Evolutionary conservation across 1,139 yeast genomes (phyloP).

Genomic region (Protomyces inundatus): DNA sequence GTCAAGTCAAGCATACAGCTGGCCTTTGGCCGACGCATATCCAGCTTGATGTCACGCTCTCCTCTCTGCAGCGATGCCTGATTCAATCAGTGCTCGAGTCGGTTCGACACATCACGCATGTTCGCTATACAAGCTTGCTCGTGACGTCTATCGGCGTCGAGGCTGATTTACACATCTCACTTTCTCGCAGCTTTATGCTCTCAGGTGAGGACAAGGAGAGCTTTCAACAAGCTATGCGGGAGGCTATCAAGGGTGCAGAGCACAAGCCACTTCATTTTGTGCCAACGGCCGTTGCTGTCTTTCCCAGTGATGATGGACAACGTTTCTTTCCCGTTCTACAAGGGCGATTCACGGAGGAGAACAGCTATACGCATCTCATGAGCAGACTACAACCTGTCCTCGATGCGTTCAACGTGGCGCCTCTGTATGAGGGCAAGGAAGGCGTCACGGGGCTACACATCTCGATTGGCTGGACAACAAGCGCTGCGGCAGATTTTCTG

Average conservation of each 20-base stretch:
- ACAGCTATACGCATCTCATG: background rate
- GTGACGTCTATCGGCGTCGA: background rate
- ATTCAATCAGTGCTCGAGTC: background rate
- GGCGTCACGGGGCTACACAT: background rate
- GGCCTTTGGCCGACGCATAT: constrained; percentile 20
- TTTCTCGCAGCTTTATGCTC: background rate
- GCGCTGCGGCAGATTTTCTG: background rate
- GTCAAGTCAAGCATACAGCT: background rate
- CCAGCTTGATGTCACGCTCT: constrained; percentile 2
- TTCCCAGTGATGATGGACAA: background rate
- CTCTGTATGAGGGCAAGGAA: background rate
- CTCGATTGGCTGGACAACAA: background rate
- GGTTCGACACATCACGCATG: background rate
- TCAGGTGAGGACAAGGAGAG: background rate
- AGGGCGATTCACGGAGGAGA: background rate
- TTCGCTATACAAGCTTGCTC: background rate
- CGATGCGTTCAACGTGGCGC: background rate
- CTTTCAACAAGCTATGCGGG: background rate
- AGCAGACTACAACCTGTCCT: background rate
- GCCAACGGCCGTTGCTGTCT: background rate
- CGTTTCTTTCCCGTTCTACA: background rate
- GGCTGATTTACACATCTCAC: background rate
- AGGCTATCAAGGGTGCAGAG: background rate
- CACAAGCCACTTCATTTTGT: background rate
- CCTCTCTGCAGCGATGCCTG: background rate